A percentile compares a stretch with the other conserved stretches of the same genome.
These are phyloP conservation scores for Psidium guajava DNA, from an alignment of 345 rosid species.

Conservation along the genomic window DNA sequence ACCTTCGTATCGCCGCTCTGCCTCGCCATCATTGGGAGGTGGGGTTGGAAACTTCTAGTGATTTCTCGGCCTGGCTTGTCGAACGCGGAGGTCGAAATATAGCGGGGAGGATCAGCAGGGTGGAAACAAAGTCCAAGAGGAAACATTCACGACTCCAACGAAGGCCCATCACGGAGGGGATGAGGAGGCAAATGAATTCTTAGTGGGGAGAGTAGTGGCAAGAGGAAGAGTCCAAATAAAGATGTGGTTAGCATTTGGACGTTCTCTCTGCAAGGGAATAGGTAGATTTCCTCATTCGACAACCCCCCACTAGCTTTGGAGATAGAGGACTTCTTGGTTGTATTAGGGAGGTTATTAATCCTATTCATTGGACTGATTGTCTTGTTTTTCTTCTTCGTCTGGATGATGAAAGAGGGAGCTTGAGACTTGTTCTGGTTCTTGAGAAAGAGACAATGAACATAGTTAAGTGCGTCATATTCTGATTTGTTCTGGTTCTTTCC, in stretches of 20 bases:
- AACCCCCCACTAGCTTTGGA: constrained; percentile 10
- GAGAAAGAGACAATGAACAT: not conserved
- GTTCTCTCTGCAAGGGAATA: constrained; percentile 16
- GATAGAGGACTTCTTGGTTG: constrained; percentile 14
- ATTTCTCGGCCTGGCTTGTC: not conserved
- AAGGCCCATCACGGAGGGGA: constrained; percentile 23
- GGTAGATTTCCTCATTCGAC: constrained; percentile 1
- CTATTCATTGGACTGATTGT: constrained; percentile 5
- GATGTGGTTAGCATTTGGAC: constrained; percentile 34
- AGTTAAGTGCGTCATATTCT: not conserved
- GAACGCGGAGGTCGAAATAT: not conserved
- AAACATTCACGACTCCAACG: constrained; percentile 9
- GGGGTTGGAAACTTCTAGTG: not conserved
- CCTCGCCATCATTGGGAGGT: constrained; percentile 18
- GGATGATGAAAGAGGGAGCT: not conserved
- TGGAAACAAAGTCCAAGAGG: constrained; percentile 26
- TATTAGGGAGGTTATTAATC: constrained; percentile 2
- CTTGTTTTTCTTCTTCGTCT: constrained; percentile 10
- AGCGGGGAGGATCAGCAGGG: constrained; percentile 16
- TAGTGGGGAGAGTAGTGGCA: constrained; percentile 7
- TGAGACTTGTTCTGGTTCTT: not conserved
- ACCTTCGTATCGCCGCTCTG: constrained; percentile 20
- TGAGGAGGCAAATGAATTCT: constrained; percentile 34
- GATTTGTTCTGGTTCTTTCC: not conserved
- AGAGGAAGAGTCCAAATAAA: constrained; percentile 23